Percentiles rank a stretch among this genome's conserved stretches.
Evolutionary conservation across 2,329 filamentous ascomycete species (phyloP).

Genomic region (Aureobasidium namibiae): DNA sequence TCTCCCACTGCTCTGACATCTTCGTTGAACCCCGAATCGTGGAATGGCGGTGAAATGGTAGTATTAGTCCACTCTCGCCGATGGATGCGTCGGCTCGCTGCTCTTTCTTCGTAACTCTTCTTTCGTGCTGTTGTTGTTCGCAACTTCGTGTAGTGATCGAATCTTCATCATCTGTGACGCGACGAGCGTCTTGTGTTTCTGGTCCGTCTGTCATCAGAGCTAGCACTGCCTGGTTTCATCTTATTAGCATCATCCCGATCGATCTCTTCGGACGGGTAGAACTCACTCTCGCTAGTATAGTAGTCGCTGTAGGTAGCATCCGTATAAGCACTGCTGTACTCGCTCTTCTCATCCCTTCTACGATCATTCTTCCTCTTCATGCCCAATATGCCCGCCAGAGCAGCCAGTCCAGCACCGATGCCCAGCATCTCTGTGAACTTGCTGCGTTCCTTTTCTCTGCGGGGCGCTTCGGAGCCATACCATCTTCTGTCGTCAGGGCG

Average conservation of each 20-base stretch:
- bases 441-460: constrained; percentile 27
- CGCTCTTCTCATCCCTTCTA: constrained; percentile 35
- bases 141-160: constrained; percentile 13
- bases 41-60: background rate
- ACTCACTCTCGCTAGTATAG: constrained; percentile 42
- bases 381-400: constrained; percentile 36
- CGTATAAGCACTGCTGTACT: constrained; percentile 28
- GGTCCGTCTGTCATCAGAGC: constrained; percentile 37
- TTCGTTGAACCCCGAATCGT: background rate
- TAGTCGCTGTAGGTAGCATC: constrained; percentile 36
- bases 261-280: no score
- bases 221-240: constrained; percentile 32
- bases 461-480: constrained; percentile 36
- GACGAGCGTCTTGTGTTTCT: constrained; percentile 26
- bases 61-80: background rate
- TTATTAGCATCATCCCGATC: background rate
- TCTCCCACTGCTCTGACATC: background rate
- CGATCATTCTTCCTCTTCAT: constrained; percentile 34
- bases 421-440: constrained; percentile 28
- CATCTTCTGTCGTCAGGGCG: constrained; percentile 33
- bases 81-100: background rate
- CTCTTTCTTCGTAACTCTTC: background rate
- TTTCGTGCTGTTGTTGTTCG: background rate
- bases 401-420: constrained; percentile 35
- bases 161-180: constrained; percentile 13